Evolutionary conservation across 2,329 filamentous ascomycete genomes (phyloP), one percentile per base, ranked within the genome.

Genomic region (Tolypocladium pustulatum): DNA sequence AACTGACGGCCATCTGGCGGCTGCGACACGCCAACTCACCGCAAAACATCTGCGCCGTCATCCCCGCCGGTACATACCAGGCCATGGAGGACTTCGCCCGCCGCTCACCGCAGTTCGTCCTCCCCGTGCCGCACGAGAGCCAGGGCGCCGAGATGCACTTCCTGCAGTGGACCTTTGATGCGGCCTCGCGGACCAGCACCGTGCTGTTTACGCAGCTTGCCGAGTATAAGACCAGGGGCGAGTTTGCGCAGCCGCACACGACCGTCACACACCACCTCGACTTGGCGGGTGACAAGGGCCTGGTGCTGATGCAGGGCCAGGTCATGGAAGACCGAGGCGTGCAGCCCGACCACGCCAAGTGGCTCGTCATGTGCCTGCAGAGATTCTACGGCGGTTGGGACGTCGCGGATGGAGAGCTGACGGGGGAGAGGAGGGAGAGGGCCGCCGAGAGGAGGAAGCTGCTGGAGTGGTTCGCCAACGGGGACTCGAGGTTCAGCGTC

Each of bases 161-260:
- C 73, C 75, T 99, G 62, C 93, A 99, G 74, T 99, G 95, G 91
- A 89, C 89, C 0, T 97, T 96, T 73, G 92, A 96, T 61, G 75
- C 73, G 27, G 76, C 76, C 59, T 81, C 80, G 22, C 75, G 81
- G 61, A 87, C 85, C 4, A 84, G 82, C 60, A 90, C 88, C 0
- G 87, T 97, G 7, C 85, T 99, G 38, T 97, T 99, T 76, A 99
- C 94, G 0, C 89, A 94, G 68, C 81, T 99, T 37, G 93, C 90
- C 20, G 91, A 97, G 71, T 99, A 89, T 77, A 97, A 97, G 79
- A 76, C 90, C 59, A 82, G 93, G 56, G 92, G 92, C 56, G 90
- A 96, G 72, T 99, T 86, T 69, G 91, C 91, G 52, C 85, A 88
- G 72, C 92, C 94, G 54, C 94, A 99, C 70, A 99, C 94, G 0